Base-by-base conservation (phyloP, 2,329 filamentous ascomycete species). In the Penicillium italicum region DNA sequence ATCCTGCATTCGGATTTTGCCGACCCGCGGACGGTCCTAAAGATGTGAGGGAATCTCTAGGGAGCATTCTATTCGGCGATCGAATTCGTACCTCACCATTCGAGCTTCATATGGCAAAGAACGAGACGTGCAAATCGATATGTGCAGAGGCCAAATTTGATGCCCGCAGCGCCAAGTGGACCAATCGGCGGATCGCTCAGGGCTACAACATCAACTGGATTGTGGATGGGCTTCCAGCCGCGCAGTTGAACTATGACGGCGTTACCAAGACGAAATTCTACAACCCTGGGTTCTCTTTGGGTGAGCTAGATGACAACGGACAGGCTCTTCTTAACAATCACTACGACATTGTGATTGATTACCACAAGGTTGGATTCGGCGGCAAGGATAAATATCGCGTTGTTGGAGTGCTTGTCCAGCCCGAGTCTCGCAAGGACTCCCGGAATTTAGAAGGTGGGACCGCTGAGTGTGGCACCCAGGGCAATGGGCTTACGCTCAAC, bases 21-120 rank as follows among this genome's bases (percentile, higher is more conserved):
- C 78, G 83, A 65, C 94, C 93, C 2, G 78, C 88, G 53, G 86
- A 81, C 58, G 90, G 90, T 2, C 86, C 91, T 9, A 75, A 92
- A 71, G 83, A 89, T 77, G 85, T 96, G 22, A 87, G 90, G 38
- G 94, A 97, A 77, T 94, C 90, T 62, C 76, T 99, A 61, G 94
- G 94, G 24, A 97, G 93, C 79, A 99, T 99, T 70, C 77, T 99
- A 49, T 99, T 99, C 66, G 94, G 94, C 64, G 94, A 99, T 76
- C 85, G 94, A 54, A 99, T 99, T 77, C 91, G 91, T 77, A 96
- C 91, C n/a, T 97, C 93, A 34, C 90, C 93, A 0, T 96, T 96
- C 69, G 85, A 96, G 69, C 79, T 97, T 58, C 83, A 85, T 63
- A 97, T 99, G 92, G 85, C 77, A 53, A 79, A 85, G 60, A 94